Evolutionary conservation across 768 basidiomycete genomes (phyloP).

Genomic region (Phaeotremella fagi): DNA sequence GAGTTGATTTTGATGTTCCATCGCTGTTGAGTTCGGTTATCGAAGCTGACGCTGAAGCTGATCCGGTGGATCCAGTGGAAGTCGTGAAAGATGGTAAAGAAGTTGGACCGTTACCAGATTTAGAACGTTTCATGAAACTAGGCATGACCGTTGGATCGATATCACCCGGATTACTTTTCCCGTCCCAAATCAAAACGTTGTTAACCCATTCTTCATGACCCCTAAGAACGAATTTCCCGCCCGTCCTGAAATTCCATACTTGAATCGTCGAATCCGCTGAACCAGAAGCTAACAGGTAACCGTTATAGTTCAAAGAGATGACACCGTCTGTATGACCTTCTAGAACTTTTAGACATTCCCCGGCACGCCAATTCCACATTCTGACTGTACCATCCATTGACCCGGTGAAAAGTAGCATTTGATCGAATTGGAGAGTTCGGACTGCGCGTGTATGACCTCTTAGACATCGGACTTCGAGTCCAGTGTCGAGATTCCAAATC

Average conservation of each 20-base stretch:
- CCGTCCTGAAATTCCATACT: constrained; percentile 71
- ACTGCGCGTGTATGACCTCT: constrained; percentile 89
- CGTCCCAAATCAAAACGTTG: constrained; percentile 86
- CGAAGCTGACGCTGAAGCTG: neutral
- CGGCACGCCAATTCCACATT: constrained; percentile 56
- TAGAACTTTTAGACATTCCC: constrained; percentile 58
- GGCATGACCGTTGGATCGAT: constrained; percentile 38
- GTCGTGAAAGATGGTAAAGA: neutral
- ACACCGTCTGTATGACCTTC: constrained; percentile 89
- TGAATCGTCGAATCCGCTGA: constrained; percentile 85
- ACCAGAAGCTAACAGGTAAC: constrained; percentile 84
- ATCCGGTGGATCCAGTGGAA: neutral
- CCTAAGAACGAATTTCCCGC: constrained; percentile 83
- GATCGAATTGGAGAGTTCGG: constrained; percentile 89
- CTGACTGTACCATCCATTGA: constrained; percentile 94
- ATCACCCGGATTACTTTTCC: constrained; percentile 48
- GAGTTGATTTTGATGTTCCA: constrained; percentile 10
- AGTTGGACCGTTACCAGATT: constrained; percentile 12
- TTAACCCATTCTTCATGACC: constrained; percentile 98
- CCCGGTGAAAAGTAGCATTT: constrained; percentile 88
- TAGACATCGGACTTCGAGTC: constrained; percentile 72
- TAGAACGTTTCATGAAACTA: constrained; percentile 54
- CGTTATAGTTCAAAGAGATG: constrained; percentile 84
- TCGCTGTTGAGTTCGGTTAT: neutral
- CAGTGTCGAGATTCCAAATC: constrained; percentile 95